Base-by-base conservation (phyloP, 2,329 filamentous ascomycete species). In the Proliferodiscus dingleyae region DNA sequence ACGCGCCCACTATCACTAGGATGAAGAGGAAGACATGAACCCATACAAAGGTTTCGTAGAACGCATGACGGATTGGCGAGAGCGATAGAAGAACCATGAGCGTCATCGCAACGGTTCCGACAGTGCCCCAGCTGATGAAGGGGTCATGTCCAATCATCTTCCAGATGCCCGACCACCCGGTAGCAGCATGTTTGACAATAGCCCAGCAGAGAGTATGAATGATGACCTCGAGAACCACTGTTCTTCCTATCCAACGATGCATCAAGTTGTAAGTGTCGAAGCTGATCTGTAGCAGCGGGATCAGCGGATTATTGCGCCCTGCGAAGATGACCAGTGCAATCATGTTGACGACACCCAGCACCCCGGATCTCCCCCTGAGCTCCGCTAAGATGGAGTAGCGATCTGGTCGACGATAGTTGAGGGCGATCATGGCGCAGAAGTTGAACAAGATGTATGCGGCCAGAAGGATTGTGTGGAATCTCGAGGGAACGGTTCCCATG, bases 221-320 rank as follows among this genome's bases (percentile, higher is more conserved):
- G 38, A 89, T 57, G n/a, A 76, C 69, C 63, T 91, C 82, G 2
- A 83, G 46, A 19, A 88, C 78, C 32, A 86, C 77, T 34, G 90
- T 79, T 21, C 88, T 78, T 22, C 87, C 88, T 51, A 88, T 78
- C 87, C 87, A 94, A 53, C 88, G 79, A 65, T 94, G 88, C 41
- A 93, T 71, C 7, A 93, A 81, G 64, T 97, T 97, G 75, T 94
- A 97, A 1, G 90, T 95, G 66, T 97, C 93, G 69, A 96, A 98
- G 65, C 87, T 91, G 64, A 97, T 85, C 58, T 85, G 80, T 46
- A 97, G 75, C 26, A 94, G 66, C 3, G 73, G 66, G 61, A 97
- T 96, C 39, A 96, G 73, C 7, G 89, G 88, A 69, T 97, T 98
- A 72, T 97, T 97, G 63, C 93, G 85, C 28, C 89, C 83, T 10